These are phyloP conservation scores for Eremothecium gossypii DNA, from an alignment of 1,139 yeast genomes.

Conservation along the genomic window DNA sequence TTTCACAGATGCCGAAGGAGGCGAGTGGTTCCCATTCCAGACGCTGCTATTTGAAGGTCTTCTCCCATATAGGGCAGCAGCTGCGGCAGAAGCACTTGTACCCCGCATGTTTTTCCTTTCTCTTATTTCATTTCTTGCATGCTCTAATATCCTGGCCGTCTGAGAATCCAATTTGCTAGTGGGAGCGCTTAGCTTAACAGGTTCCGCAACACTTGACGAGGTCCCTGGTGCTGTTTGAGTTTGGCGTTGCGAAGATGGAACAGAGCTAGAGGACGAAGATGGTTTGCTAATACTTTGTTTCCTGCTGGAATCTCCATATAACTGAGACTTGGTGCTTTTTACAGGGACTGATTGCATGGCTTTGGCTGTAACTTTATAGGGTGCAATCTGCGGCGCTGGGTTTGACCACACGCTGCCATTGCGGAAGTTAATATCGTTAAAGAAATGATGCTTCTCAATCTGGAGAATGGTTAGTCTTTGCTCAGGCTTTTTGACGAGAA, in stretches of 20 bases:
- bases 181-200: not conserved
- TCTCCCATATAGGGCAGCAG: constrained; percentile 19
- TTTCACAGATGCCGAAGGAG: not conserved
- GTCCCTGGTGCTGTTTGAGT: constrained; percentile 14
- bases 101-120: constrained; percentile 18
- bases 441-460: constrained; percentile 73
- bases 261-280: constrained; percentile 7
- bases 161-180: constrained; percentile 18
- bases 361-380: constrained; percentile 47
- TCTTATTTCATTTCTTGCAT: constrained; percentile 20
- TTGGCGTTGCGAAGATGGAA: constrained; percentile 16
- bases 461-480: constrained; percentile 59
- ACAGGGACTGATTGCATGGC: constrained; percentile 37
- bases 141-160: constrained; percentile 26
- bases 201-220: constrained; percentile 3
- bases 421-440: constrained; percentile 54
- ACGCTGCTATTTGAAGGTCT: not conserved
- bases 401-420: constrained; percentile 56
- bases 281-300: constrained; percentile 4
- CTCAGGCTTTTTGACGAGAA: constrained; percentile 58
- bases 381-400: constrained; percentile 68
- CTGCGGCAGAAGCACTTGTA: constrained; percentile 31
- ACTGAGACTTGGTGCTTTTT: constrained; percentile 8
- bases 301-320: not conserved
- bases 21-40: not conserved